A percentile compares a stretch with the other conserved stretches of the same genome.
Evolutionary conservation across 805 yeast genomes (phyloP).

Genomic region (Kuraishia cidri): DNA sequence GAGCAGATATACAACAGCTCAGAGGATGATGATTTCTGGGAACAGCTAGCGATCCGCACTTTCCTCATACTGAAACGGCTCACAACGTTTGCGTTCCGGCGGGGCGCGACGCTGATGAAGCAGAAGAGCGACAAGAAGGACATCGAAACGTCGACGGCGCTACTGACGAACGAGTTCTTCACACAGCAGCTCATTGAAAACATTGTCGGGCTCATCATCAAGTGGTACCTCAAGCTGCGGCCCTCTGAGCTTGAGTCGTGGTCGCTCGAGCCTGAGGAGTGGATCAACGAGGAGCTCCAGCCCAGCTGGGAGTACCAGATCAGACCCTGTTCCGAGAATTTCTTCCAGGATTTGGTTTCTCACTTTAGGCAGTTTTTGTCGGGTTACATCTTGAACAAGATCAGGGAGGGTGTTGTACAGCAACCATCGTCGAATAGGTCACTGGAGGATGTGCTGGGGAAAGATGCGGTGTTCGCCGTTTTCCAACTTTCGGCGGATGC

Average conservation of each 20-base stretch:
- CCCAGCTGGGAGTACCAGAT: conserved; percentile 78
- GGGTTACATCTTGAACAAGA: conserved; percentile 47
- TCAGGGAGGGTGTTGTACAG: conserved; percentile 1
- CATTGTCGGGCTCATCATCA: conserved; percentile 58
- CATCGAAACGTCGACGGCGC: conserved; percentile 38
- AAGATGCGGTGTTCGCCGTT: conserved; percentile 76
- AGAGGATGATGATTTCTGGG: conserved; percentile 63
- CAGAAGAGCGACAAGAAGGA: conserved; percentile 61
- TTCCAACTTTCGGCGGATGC: conserved; percentile 70
- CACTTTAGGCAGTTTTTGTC: conserved; percentile 50
- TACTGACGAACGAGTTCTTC: conserved; percentile 46
- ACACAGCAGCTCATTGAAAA: conserved; percentile 45
- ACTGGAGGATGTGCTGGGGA: conserved; percentile 46
- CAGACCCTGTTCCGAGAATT: conserved; percentile 80
- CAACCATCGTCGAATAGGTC: conserved; percentile 7
- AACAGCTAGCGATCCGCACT: conserved; percentile 56
- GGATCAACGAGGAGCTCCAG: conserved; percentile 75
- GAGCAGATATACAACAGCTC: conserved; percentile 48
- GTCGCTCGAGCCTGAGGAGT: conserved; percentile 86
- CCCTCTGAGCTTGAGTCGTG: conserved; percentile 77
- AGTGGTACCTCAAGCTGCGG: conserved; percentile 64
- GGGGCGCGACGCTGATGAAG: conserved; percentile 56
- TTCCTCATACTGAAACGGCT: conserved; percentile 57
- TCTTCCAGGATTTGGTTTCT: conserved; percentile 66
- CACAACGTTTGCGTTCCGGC: conserved; percentile 51